Conservation (phyloP, 345 rosid species). For the Psidium guajava region DNA sequence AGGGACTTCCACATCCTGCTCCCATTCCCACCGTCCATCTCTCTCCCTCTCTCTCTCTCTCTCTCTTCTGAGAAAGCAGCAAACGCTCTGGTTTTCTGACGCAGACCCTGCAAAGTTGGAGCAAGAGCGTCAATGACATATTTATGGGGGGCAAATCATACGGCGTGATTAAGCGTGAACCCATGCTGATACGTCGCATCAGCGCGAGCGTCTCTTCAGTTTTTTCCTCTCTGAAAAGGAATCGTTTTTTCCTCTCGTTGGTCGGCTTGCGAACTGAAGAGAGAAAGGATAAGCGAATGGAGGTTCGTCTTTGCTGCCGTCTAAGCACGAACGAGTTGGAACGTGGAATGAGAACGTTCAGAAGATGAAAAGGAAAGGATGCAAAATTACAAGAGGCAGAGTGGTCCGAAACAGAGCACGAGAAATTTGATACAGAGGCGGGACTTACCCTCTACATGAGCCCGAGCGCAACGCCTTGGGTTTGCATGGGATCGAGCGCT, state of each 20-base stretch:
- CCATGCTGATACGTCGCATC: neutral
- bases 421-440: neutral
- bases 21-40: slow-evolving; percentile 29
- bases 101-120: neutral
- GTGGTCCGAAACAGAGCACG: neutral
- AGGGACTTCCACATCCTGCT: slow-evolving; percentile 43
- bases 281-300: neutral
- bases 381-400: neutral
- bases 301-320: neutral
- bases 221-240: neutral
- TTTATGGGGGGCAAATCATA: neutral
- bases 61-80: neutral
- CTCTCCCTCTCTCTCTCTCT: neutral
- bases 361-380: neutral
- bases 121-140: neutral
- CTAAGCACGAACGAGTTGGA: neutral
- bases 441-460: neutral
- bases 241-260: neutral
- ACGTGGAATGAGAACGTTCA: neutral
- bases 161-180: neutral
- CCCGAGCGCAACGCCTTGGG: neutral
- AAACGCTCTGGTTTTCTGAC: neutral
- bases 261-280: neutral
- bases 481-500: neutral
- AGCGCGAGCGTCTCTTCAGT: neutral